These are phyloP conservation scores for Xylariaceae sp. DNA, from an alignment of 2,329 filamentous ascomycete species.

Conservation along the genomic window DNA sequence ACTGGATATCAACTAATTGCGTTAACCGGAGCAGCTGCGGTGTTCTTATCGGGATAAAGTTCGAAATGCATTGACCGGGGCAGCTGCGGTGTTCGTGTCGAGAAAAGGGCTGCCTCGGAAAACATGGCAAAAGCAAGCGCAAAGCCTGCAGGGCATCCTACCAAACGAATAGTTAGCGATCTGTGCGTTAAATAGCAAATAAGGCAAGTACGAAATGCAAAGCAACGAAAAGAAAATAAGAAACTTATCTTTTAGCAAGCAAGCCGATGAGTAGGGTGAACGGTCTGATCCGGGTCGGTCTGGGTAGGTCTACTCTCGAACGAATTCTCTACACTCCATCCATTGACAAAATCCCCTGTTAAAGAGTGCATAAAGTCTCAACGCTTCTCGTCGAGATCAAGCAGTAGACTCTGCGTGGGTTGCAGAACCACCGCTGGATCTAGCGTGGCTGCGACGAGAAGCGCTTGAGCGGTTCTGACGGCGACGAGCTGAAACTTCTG, in stretches of 20 bases:
- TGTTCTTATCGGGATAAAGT: too few relatives aligned
- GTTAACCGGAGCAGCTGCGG: neutral
- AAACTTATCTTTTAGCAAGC: neutral
- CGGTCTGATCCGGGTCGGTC: neutral
- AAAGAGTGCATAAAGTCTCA: neutral
- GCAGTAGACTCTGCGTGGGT: neutral
- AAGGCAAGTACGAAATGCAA: neutral
- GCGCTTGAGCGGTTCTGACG: conserved; percentile 1
- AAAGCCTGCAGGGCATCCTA: neutral
- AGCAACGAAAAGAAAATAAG: neutral
- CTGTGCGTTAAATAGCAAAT: neutral
- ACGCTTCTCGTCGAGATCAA: neutral
- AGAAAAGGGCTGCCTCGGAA: neutral
- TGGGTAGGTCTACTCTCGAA: neutral
- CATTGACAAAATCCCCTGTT: neutral
- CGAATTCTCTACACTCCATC: neutral
- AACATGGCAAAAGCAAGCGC: neutral
- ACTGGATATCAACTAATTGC: neutral
- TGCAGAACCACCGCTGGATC: neutral
- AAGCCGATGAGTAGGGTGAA: neutral
- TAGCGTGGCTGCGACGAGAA: neutral
- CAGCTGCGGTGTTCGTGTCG: too few relatives aligned
- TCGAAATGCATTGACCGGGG: too few relatives aligned
- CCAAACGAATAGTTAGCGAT: neutral
- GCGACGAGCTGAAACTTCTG: neutral